Percentiles rank a stretch among this genome's conserved stretches.
Evolutionary conservation across 1,284 basidiomycete species (phyloP).

Genomic region (Inonotus obliquus): DNA sequence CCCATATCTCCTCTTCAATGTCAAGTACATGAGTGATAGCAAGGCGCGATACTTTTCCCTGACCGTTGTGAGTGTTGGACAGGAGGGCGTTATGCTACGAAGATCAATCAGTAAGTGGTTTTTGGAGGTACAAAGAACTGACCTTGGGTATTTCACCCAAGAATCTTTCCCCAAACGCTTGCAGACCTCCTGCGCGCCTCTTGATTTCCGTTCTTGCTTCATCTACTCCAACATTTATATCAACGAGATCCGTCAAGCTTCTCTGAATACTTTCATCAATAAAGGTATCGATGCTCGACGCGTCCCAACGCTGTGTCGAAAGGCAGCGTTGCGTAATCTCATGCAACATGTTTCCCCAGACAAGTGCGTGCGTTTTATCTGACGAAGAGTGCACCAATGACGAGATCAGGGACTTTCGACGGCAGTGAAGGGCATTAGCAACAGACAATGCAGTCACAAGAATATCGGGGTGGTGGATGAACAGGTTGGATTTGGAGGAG

Average conservation of each 20-base stretch:
- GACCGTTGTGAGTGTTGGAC: constrained; percentile 53
- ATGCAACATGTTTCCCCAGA: constrained; percentile 91
- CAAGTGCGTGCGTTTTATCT: constrained; percentile 58
- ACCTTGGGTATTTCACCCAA: constrained; percentile 60
- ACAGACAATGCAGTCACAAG: constrained; percentile 87
- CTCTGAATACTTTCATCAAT: constrained; percentile 52
- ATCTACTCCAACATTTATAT: constrained; percentile 54
- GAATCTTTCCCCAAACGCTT: constrained; percentile 59
- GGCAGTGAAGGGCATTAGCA: constrained; percentile 76
- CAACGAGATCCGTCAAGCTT: constrained; percentile 56
- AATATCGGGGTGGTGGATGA: constrained; percentile 87
- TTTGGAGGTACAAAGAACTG: constrained; percentile 13
- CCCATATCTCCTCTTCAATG: constrained; percentile 97
- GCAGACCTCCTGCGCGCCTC: constrained; percentile 57
- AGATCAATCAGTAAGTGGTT: constrained; percentile 10
- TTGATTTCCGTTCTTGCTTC: constrained; percentile 61
- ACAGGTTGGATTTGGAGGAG: constrained; percentile 50
- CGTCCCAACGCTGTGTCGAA: constrained; percentile 53
- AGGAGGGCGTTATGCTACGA: constrained; percentile 61
- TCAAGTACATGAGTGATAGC: constrained; percentile 77
- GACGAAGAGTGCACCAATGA: constrained; percentile 51
- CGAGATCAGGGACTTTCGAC: constrained; percentile 77
- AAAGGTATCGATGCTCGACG: constrained; percentile 47
- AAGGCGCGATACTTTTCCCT: constrained; percentile 48
- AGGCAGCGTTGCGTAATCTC: constrained; percentile 83